Evolutionary conservation across 176 grass and related monocot genomes (phyloP), one percentile per base, ranked within the genome.

Genomic region (sorghum (Sorghum bicolor)): DNA sequence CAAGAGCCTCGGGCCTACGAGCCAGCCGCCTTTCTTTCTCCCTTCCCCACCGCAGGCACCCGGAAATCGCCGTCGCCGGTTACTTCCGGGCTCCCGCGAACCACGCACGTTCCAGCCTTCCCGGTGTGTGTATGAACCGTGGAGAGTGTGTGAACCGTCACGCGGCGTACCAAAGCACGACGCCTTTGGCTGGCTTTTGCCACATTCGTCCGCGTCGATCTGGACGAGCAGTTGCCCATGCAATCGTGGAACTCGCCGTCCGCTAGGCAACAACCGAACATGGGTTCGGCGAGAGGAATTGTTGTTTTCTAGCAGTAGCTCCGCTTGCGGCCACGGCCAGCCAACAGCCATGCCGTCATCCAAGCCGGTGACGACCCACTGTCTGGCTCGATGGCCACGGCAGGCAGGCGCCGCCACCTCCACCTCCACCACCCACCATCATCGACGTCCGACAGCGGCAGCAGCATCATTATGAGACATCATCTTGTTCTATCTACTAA

Each of bases 241-340:
- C 1, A 20, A 29, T 67, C 45, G 63, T 44, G 48, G 48, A 10
- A 55, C 85, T 44, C 6, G 63, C 24, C 55, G 38, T 69, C 37
- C 17, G 13, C 11, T 69, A 60, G 11, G 16, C 39, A 39, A 39
- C 64, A 40, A 63, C 32, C 76, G 20, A 77, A 40, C 86, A 28
- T 79, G 67, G 57, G 72, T 66, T 55, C 22, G 36, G 61, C 81
- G 63, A 60, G 28, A 36, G 43, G 19, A 19, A 63, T 4, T 1
- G 50, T 65, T 84, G 86, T 74, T 66, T 58, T 67, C 29, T 83
- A 73, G 80, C 86, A 3, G 53, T 10, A n/a, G 53, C 20, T 57
- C 52, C 53, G 16, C 20, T n/a, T n/a, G 16, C 64, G 10, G 3
- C 55, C 40, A 5, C 67, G 70, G 69, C 44, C 43, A 80, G 6